These are phyloP conservation scores for Alternaria postmessia DNA, from an alignment of 2,329 filamentous ascomycete genomes.

Conservation along the genomic window DNA sequence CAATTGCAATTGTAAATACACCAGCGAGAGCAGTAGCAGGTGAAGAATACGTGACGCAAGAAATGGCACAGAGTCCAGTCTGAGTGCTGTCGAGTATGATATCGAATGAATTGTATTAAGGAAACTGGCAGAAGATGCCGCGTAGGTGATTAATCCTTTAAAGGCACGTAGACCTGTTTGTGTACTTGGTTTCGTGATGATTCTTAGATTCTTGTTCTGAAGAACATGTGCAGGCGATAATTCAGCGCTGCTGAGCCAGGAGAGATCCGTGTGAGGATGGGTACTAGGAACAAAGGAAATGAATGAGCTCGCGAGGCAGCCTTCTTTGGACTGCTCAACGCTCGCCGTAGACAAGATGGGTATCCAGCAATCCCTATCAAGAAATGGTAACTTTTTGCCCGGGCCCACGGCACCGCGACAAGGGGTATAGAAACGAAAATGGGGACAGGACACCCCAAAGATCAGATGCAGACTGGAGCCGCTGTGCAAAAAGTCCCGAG, in stretches of 20 bases:
- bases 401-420: constrained; percentile 28
- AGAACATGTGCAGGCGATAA: constrained; percentile 36
- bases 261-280: constrained; percentile 44
- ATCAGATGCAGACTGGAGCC: constrained; percentile 30
- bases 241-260: constrained; percentile 41
- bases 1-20: constrained; percentile 28
- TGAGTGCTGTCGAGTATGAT: constrained; percentile 25
- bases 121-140: constrained; percentile 27
- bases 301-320: constrained; percentile 41
- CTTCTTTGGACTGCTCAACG: constrained; percentile 33
- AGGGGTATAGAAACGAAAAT: constrained; percentile 46
- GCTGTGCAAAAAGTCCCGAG: constrained; percentile 32
- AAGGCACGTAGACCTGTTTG: constrained; percentile 43
- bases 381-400: constrained; percentile 35
- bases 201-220: constrained; percentile 40
- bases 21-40: constrained; percentile 38
- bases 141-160: constrained; percentile 30
- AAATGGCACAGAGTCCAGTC: constrained; percentile 24
- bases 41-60: constrained; percentile 19
- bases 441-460: constrained; percentile 30
- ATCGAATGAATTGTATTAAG: constrained; percentile 28
- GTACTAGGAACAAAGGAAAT: constrained; percentile 47
- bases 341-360: constrained; percentile 37
- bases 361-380: constrained; percentile 40
- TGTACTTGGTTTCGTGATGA: constrained; percentile 46